A percentile compares a stretch with the other conserved stretches of the same genome.
Evolutionary conservation across 345 rosid species (phyloP).

Genomic region (Linum lewisii): DNA sequence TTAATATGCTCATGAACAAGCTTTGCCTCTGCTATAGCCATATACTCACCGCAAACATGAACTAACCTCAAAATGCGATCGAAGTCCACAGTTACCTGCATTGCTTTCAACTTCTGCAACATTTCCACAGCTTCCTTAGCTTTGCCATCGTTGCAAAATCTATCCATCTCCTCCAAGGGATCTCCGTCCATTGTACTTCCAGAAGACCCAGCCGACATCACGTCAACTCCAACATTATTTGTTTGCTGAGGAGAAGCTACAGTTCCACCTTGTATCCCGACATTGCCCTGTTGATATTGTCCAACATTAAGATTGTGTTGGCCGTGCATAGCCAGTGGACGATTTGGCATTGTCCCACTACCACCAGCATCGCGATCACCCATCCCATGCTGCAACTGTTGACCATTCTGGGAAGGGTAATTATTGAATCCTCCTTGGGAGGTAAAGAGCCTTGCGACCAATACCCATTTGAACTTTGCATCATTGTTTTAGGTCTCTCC

Average conservation of each 20-base stretch:
- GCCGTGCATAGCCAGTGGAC: slow-evolving; percentile 5
- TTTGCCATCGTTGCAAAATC: slow-evolving; percentile 43
- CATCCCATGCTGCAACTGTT: slow-evolving; percentile 11
- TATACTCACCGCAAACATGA: slow-evolving; percentile 48
- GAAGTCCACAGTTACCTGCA: slow-evolving; percentile 37
- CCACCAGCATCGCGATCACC: neutral
- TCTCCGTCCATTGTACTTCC: slow-evolving; percentile 15
- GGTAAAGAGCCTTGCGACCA: slow-evolving; percentile 12
- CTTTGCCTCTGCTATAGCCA: slow-evolving; percentile 55
- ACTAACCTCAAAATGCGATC: slow-evolving; percentile 37
- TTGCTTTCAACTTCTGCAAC: slow-evolving; percentile 32
- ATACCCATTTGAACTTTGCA: slow-evolving; percentile 7
- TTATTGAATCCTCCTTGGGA: slow-evolving; percentile 14
- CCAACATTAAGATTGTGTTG: slow-evolving; percentile 11
- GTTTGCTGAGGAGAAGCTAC: slow-evolving; percentile 7
- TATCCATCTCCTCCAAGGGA: slow-evolving; percentile 37
- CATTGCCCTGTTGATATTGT: slow-evolving; percentile 8
- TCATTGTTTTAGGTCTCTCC: neutral
- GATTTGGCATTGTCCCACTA: slow-evolving; percentile 6
- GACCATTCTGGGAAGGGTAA: slow-evolving; percentile 12
- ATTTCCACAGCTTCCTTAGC: slow-evolving; percentile 48
- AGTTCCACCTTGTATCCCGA: neutral
- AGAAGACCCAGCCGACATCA: slow-evolving; percentile 18
- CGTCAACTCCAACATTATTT: slow-evolving; percentile 13
- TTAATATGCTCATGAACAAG: slow-evolving; percentile 36